phyloP scores from a whole-genome alignment of 345 rosid species.

The Acer yangbiense region DNA sequence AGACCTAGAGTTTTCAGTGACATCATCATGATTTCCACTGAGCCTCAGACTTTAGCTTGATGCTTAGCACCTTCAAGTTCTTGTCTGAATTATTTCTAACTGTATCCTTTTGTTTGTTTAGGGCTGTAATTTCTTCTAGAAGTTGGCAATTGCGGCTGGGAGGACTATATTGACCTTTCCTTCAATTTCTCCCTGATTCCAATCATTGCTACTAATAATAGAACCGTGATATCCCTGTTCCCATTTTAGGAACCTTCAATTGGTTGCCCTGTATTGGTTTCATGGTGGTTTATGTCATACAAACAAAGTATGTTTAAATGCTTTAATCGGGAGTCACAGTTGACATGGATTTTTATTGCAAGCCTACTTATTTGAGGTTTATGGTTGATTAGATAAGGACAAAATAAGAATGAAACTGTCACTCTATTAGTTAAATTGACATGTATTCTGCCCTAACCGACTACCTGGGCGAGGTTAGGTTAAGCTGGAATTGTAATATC shows the following conservation, averaged over 20 bases:
- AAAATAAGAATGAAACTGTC: no score
- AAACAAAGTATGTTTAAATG: no score
- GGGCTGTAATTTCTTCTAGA: conserved; percentile 33
- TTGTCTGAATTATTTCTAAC: conserved; percentile 22
- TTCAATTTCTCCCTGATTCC: background rate
- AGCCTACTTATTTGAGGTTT: no score
- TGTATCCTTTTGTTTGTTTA: conserved; percentile 23
- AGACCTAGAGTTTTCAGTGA: background rate
- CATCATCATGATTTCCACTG: background rate
- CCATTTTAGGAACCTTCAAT: background rate
- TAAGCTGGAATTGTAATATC: no score
- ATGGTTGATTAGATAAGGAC: no score
- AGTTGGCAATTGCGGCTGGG: conserved; percentile 10
- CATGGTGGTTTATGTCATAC: no score
- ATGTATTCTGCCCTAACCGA: no score
- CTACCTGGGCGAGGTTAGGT: no score
- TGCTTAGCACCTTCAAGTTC: background rate
- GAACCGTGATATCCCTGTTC: background rate
- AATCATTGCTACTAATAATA: background rate
- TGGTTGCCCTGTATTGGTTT: background rate
- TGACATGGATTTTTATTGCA: no score
- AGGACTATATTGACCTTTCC: background rate
- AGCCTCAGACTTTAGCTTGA: background rate
- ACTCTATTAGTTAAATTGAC: no score
- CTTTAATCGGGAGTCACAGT: no score